Evolutionary conservation across 148 eudicot genomes (phyloP), one percentile per base, ranked within the genome.

Genomic region (Silene conica): DNA sequence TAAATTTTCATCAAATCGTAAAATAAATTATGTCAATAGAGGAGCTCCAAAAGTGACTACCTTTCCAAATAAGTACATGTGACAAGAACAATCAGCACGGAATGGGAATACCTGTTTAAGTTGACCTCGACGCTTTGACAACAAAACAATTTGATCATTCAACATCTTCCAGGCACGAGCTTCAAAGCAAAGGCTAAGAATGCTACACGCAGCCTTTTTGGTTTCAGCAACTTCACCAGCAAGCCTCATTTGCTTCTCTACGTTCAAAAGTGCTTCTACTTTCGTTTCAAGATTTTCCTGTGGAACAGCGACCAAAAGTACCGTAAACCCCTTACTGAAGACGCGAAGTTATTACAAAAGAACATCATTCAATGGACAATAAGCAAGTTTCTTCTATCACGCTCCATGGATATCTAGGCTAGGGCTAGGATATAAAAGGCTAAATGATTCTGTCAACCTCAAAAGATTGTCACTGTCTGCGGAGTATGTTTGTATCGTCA

Each of bases 71-170:
- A 69, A 18, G 25, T 5, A 11, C 7, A 52, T 19, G 21, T 31
- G 2, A 64, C 43, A 60, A 56, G 8, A 31, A 26, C 22, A 16
- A 48, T 16, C 62, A 70, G 12, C 52, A 21, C 21, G 34, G 13
- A 3, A 14, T 46, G 31, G 34, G 13, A 3, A 14, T 46, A 91
- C 97, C 98, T 94, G 96, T 72, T 91, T 91, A 73, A 87, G 84
- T 77, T 94, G 98, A 23, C 98, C 98, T 8, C 98, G 91, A 26
- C 98, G 97, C 83, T 94, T 91, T 15, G 98, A 89, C 61, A 94
- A 61, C 45, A 94, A 82, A 62, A 86, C 74, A 81, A 94, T 94
- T 84, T 94, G 98, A 65, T 93, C 98, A 80, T 87, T 90, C 77
- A 93, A 86, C 4, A 86, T 91, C 75, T 86, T 91, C 98, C 98